Conservation (phyloP, 2,329 filamentous ascomycete genomes). For the Tolypocladium tropicale region DNA sequence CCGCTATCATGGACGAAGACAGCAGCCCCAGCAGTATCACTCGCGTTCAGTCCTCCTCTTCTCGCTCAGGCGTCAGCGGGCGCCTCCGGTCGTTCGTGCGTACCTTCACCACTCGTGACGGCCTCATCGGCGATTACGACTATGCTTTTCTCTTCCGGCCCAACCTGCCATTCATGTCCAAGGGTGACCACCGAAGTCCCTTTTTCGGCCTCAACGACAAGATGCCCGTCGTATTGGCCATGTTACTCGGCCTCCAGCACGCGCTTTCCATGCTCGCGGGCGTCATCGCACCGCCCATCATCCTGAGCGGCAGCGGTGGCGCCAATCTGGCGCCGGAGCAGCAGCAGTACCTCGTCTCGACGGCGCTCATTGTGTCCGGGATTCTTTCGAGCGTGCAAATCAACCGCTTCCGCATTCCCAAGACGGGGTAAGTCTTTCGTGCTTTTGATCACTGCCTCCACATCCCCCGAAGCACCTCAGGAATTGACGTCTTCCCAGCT, state of each 20-base stretch:
- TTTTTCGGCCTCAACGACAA: conserved; percentile 77
- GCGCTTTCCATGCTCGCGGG: conserved; percentile 66
- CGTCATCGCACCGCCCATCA: conserved; percentile 69
- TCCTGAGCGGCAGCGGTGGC: conserved; percentile 50
- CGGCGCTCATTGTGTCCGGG: conserved; percentile 68
- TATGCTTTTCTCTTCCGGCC: conserved; percentile 80
- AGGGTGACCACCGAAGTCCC: conserved; percentile 43
- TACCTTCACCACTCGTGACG: conserved; percentile 50
- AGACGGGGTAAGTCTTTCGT: conserved; percentile 39
- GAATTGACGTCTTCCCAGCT: conserved; percentile 31
- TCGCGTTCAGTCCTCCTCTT: conserved; percentile 23
- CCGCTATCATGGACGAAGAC: conserved; percentile 41
- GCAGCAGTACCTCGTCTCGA: conserved; percentile 71
- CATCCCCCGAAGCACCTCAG: not conserved
- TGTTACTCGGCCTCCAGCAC: conserved; percentile 72
- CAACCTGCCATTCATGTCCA: conserved; percentile 72
- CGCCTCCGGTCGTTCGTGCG: conserved; percentile 16
- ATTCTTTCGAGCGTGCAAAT: conserved; percentile 69
- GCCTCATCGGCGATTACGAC: conserved; percentile 78
- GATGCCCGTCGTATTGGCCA: conserved; percentile 64
- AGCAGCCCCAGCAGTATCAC: conserved; percentile 40
- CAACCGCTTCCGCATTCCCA: conserved; percentile 61
- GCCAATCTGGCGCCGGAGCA: conserved; percentile 51
- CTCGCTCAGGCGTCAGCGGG: conserved; percentile 17
- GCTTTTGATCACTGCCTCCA: too few species aligned